Percentiles rank a stretch among this genome's conserved stretches.
phyloP scores from a whole-genome alignment of 2,329 filamentous ascomycete species.

The Diaporthe caulivora region DNA sequence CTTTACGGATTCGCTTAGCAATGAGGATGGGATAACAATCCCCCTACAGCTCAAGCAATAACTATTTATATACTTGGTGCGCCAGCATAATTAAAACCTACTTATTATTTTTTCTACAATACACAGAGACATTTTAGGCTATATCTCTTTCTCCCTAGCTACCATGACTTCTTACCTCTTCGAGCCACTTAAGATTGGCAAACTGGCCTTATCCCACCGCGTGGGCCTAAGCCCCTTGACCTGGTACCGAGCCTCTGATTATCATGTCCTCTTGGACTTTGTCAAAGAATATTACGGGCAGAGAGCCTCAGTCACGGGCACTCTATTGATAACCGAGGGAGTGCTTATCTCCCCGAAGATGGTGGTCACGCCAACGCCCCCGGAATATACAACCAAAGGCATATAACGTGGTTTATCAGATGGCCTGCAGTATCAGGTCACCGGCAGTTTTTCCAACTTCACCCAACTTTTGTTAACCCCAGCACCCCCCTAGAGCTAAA shows the following conservation, averaged over 20 bases:
- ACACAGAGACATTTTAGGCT: neutral
- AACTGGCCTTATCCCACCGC: constrained; percentile 9
- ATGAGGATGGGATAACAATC: neutral
- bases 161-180: constrained; percentile 1
- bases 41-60: neutral
- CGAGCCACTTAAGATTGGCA: constrained; percentile 28
- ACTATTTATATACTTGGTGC: neutral
- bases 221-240: constrained; percentile 9
- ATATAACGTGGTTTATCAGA: too few species aligned
- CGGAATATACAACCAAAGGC: constrained; percentile 61
- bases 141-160: neutral
- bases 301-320: constrained; percentile 12
- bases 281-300: constrained; percentile 28
- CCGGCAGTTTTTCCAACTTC: too few species aligned
- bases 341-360: constrained; percentile 61
- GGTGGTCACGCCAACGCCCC: constrained; percentile 55
- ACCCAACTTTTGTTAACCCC: too few species aligned
- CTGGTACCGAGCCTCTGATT: constrained; percentile 30
- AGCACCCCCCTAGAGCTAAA: too few species aligned
- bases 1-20: neutral
- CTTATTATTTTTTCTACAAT: too few species aligned
- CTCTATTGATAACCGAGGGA: constrained; percentile 67
- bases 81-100: too few species aligned
- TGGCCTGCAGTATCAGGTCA: too few species aligned
- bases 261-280: neutral